Evolutionary conservation across 257 asterid species (phyloP).

Genomic region (Paraleonurus japonicus): DNA sequence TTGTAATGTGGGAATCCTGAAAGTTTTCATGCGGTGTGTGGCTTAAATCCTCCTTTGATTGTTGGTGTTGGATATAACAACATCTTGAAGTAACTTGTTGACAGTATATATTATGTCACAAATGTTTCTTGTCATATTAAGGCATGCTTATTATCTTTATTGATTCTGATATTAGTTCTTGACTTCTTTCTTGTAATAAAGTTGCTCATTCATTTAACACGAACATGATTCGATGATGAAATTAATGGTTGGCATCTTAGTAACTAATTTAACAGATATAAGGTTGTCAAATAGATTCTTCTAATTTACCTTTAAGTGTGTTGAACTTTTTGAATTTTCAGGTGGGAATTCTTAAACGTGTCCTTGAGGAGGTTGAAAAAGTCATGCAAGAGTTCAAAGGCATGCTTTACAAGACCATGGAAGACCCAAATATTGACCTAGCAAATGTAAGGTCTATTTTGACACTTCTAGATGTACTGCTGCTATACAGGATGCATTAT

Average conservation of each 20-base stretch:
- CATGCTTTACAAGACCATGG: slow-evolving; percentile 95
- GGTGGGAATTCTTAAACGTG: slow-evolving; percentile 94
- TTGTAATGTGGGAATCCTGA: slow-evolving; percentile 2
- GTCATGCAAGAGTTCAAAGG: slow-evolving; percentile 94
- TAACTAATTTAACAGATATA: not conserved
- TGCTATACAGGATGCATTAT: slow-evolving; percentile 17
- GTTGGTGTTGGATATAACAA: slow-evolving; percentile 1
- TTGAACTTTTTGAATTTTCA: slow-evolving; percentile 35
- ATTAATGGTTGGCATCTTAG: slow-evolving; percentile 6
- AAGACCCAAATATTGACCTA: slow-evolving; percentile 87
- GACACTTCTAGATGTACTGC: slow-evolving; percentile 9
- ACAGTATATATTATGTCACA: not conserved
- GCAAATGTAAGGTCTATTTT: slow-evolving; percentile 60
- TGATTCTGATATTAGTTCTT: slow-evolving; percentile 9
- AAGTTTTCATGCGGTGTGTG: not conserved
- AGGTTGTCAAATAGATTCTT: slow-evolving; percentile 7
- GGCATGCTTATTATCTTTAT: slow-evolving; percentile 7
- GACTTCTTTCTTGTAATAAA: not conserved
- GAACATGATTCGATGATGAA: slow-evolving; percentile 14
- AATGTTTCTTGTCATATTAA: slow-evolving; percentile 5
- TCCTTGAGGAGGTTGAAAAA: slow-evolving; percentile 92
- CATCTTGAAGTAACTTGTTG: slow-evolving; percentile 11
- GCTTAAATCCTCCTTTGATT: slow-evolving; percentile 2
- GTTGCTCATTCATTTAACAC: not conserved
- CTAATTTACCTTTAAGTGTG: slow-evolving; percentile 9